Evolutionary conservation across 768 basidiomycete species (phyloP), one percentile per base, ranked within the genome.

Genomic region (Podaxis rugospora): DNA sequence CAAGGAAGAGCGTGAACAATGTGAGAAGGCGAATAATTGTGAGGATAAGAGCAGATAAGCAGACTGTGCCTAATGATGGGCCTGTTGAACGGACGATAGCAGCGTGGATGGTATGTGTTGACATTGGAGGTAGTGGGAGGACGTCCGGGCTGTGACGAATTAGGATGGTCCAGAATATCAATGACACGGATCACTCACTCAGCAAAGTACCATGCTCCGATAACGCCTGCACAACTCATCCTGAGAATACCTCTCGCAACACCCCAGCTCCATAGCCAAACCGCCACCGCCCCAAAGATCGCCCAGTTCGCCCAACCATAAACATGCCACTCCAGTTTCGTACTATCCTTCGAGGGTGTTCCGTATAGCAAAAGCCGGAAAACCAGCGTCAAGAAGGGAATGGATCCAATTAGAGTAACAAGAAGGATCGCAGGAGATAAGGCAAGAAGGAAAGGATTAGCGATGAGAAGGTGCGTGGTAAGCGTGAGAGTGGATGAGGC

Each of bases 161-260:
- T 40, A 61, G 32, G 3, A 2, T 9, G 32, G 32, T 3, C 50
- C 32, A 46, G 13, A 21, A 35, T 1, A 18, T 23, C 23, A 36
- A 40, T 23, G 49, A 39, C 42, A 44, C 27, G 13, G 51, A n/a
- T 62, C 71, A 73, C 80, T 52, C 67, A 80, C 80, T 80, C 77
- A 32, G 78, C 74, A 64, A 93, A 96, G 70, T 96, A 97, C 95
- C 95, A 98, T 49, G 89, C 87, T 1, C 93, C 95, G 36, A 98
- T 83, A 3, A 95, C 91, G 32, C 88, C 89, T 0, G 93, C 88
- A 59, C 87, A 84, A 2, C 87, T 83, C 57, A 89, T 90, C 5
- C 92, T 79, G 47, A 94, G 74, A 1, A 92, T 69, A 1, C 94
- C 94, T 42, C 93, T 80, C 18, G 90, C 85, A 5, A 97, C 88